Base-by-base conservation (phyloP, 495 filamentous ascomycete genomes). In the Pseudomonodictys pantanalensis region DNA sequence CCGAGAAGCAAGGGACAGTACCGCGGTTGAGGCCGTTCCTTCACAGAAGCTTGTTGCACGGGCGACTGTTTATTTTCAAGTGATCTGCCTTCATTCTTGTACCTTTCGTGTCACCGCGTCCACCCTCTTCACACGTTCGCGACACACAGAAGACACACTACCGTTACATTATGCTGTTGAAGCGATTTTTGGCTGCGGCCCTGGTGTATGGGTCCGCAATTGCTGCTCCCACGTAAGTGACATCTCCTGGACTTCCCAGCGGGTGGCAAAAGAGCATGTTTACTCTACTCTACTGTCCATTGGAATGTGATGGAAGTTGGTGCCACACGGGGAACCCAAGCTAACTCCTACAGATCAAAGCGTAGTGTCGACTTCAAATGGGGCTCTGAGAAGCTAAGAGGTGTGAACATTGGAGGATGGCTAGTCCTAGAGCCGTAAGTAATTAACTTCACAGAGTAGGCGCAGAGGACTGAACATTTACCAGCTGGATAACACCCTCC, bases 371-470 rank as follows among this genome's bases (percentile, higher is more conserved):
- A 47, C 4, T 72, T 73, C 53, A 55, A 58, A 32, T 74, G 66
- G 61, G 66, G 66, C 15, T 65, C 53, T 42, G 69, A 72, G 24
- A 75, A 73, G 49, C 59, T 76, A 26, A 62, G 70, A 17, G 74
- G 74, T 29, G 72, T 76, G n/a, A 76, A 75, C 56, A 67, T 76
- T 47, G 74, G 74, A 29, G 74, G 74, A 39, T 76, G 74, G 74
- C 66, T 76, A n/a, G 71, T 76, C n/a, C 71, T 76, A 1, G 74
- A 76, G 65, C 68, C 71, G 70, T 72, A 56, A 42, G 69, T 66
- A 11, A 12, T 3, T 22, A 17, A 26, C 23, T 45, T 15, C 42
- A 28, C 22, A 39, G 12, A 20, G 11, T 29, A 6, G 22, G 50
- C 5, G 1, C 23, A 3, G 2, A 0, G 7, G 12, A 9, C 29